Base-by-base conservation (phyloP, 306 rosid species). In the Hippophae tibetana region DNA sequence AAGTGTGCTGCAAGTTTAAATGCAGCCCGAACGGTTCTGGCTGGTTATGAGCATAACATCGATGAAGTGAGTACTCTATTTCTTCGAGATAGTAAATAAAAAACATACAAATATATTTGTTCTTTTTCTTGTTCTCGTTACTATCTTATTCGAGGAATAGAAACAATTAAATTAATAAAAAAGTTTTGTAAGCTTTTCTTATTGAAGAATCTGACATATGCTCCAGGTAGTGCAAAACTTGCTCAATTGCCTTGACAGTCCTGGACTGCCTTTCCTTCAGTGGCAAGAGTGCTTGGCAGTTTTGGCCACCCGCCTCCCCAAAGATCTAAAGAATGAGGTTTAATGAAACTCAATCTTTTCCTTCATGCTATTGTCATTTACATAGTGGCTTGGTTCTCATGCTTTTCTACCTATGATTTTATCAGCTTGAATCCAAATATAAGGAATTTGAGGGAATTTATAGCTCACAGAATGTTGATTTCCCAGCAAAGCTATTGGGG, bases 281-380 rank as follows among this genome's bases (percentile, higher is more conserved):
- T 92, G 99, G 99, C 99, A 92, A 92, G 99, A 92, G 69, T 85
- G 95, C 84, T 79, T 88, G 26, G 75, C 99, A 54, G 96, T 92
- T 80, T 80, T 92, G 61, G 96, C 95, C 40, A 83, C 73, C 58
- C 96, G 99, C 60, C 95, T 92, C 73, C 96, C 99, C 64, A 92
- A 88, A 76, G 92, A 92, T 57, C 89, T 92, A 6, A 87, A 76
- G 76, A 76, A 65, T 69, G 95, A 83, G 84, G 99, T 88, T 18
- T 72, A 62, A 47, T 48, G 54, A 47, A 64, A 31, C 5, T 31
- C 38, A 31, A 31, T 31, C 3, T 31, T 31, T 31, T 31, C 14
- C 14, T 38, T 57, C 70, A 38, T 63, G 48, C 54, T 71, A 77
- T 72, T 64, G 61, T 64, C 25, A 56, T 64, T 49, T 53, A 55